phyloP scores from a whole-genome alignment of 140 eudicot species.

The Ambrosia hybrid region DNA sequence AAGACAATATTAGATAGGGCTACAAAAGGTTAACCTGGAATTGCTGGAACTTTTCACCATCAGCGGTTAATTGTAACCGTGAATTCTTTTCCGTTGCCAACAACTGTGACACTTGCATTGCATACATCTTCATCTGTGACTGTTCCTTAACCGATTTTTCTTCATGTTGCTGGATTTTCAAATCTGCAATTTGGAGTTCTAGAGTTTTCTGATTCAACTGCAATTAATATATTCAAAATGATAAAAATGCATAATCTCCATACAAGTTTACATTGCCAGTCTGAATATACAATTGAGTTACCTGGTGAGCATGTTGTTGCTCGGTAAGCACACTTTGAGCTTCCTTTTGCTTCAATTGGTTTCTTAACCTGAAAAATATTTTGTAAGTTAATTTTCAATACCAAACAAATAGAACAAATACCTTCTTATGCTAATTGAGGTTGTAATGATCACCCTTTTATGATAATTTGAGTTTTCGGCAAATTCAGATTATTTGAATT shows the following conservation, averaged over 20 bases:
- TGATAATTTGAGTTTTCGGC: too few species aligned
- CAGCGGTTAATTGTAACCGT: constrained; percentile 84
- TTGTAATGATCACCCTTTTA: too few species aligned
- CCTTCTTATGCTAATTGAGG: background rate
- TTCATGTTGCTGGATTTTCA: constrained; percentile 86
- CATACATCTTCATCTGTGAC: constrained; percentile 81
- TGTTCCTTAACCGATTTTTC: constrained; percentile 72
- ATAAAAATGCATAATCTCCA: constrained; percentile 1
- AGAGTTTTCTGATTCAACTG: constrained; percentile 27
- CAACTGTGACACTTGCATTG: constrained; percentile 82
- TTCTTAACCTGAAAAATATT: constrained; percentile 56
- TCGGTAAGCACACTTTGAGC: constrained; percentile 78
- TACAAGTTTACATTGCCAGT: constrained; percentile 12
- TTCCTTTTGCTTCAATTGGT: constrained; percentile 78
- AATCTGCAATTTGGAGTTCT: constrained; percentile 93
- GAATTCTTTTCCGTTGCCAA: constrained; percentile 85
- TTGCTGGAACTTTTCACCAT: constrained; percentile 97
- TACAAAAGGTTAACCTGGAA: constrained; percentile 57
- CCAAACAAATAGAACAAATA: background rate
- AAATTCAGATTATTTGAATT: too few species aligned
- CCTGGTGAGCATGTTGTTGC: constrained; percentile 81
- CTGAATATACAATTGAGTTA: constrained; percentile 18
- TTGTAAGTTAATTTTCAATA: constrained; percentile 3
- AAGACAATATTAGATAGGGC: background rate
- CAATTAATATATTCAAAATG: constrained; percentile 20